A percentile compares a stretch with the other conserved stretches of the same genome.
These are phyloP conservation scores for Penicillium maclennaniae DNA, from an alignment of 495 filamentous ascomycete genomes.

Conservation along the genomic window DNA sequence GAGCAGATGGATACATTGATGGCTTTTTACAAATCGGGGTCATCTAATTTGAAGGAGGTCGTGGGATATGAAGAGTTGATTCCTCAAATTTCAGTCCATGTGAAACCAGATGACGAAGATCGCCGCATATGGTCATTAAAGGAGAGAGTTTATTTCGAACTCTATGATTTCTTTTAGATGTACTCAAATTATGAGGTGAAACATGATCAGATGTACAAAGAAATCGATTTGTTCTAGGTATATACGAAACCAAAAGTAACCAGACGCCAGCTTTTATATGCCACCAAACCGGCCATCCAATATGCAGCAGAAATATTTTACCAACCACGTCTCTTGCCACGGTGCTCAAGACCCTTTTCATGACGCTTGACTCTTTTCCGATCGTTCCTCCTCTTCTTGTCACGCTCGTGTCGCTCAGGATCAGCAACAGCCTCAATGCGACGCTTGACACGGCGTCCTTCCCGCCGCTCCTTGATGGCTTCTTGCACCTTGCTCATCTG, in stretches of 20 bases:
- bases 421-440: conserved; percentile 78
- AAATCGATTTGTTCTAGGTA: conserved; percentile 9
- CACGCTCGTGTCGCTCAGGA: conserved; percentile 70
- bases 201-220: conserved; percentile 1
- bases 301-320: conserved; percentile 27
- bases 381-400: conserved; percentile 83
- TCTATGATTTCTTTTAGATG: no score
- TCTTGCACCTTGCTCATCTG: conserved; percentile 65
- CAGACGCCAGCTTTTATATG: conserved; percentile 30
- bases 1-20: conserved; percentile 19
- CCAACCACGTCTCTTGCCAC: conserved; percentile 67
- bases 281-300: conserved; percentile 25
- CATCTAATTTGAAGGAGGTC: conserved; percentile 17
- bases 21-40: conserved; percentile 4
- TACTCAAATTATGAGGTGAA: background rate
- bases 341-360: conserved; percentile 66
- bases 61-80: conserved; percentile 18
- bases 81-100: background rate
- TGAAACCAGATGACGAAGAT: no score
- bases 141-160: no score
- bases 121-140: no score
- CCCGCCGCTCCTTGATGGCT: conserved; percentile 62
- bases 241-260: conserved; percentile 7
- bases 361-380: conserved; percentile 80
- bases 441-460: conserved; percentile 72